Percentiles rank a stretch among this genome's conserved stretches.
Evolutionary conservation across 2,329 filamentous ascomycete species (phyloP).

Genomic region (Acrocalymma vagum): DNA sequence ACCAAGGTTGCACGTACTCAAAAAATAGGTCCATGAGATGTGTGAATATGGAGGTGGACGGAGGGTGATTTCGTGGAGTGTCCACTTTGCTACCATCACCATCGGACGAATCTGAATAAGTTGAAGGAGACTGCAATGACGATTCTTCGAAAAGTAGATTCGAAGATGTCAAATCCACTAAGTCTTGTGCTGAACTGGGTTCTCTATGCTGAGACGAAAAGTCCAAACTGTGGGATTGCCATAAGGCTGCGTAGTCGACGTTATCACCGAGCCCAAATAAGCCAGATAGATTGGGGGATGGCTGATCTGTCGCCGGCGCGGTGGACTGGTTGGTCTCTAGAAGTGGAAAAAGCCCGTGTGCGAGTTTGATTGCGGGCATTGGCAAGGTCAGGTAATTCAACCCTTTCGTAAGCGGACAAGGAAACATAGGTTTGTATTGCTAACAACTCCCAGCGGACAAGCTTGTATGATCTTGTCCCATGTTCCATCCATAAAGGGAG

Average conservation of each 20-base stretch:
- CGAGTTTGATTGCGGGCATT: conserved; percentile 51
- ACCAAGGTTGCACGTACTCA: conserved; percentile 2
- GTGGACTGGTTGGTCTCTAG: conserved; percentile 1
- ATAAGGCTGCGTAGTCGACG: background rate
- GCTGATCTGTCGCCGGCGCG: background rate
- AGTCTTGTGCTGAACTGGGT: conserved; percentile 1
- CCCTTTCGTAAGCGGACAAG: too few relatives aligned
- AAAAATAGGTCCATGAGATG: conserved; percentile 3
- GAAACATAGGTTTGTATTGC: too few relatives aligned
- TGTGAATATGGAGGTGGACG: background rate
- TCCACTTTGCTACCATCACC: background rate
- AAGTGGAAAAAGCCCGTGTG: conserved; percentile 17
- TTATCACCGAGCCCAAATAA: background rate
- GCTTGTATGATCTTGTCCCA: conserved; percentile 51
- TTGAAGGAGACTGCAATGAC: conserved; percentile 1
- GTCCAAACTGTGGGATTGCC: conserved; percentile 1
- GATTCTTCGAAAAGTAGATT: background rate
- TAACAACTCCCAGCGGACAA: too few relatives aligned
- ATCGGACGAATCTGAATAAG: conserved; percentile 1
- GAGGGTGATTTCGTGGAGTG: background rate
- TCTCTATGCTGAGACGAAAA: conserved; percentile 1
- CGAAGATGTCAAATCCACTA: background rate
- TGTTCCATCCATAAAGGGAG: conserved; percentile 53
- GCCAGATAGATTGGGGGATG: background rate
- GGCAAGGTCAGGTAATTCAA: conserved; percentile 41